Conservation (phyloP, 2,329 filamentous ascomycete genomes). For the Penicillium sp. region DNA sequence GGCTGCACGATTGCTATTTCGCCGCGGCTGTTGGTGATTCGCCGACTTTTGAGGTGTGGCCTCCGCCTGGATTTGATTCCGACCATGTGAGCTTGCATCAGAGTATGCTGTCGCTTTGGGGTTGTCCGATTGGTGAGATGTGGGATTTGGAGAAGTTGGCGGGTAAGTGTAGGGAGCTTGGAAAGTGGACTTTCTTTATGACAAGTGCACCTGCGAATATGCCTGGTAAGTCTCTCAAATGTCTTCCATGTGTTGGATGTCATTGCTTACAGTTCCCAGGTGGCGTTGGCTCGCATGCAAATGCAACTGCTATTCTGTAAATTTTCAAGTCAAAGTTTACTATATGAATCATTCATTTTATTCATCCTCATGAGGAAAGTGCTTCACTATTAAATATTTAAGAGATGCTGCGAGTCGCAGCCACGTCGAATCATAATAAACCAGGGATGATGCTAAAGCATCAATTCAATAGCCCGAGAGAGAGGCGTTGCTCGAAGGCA, state of each 20-base stretch:
- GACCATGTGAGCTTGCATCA: conserved; percentile 42
- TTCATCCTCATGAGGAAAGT: no score
- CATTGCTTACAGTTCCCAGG: conserved; percentile 23
- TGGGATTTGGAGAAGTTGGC: conserved; percentile 48
- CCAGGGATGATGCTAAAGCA: no score
- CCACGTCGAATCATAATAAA: no score
- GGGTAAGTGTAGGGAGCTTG: conserved; percentile 38
- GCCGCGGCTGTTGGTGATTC: conserved; percentile 67
- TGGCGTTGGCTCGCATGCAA: conserved; percentile 38
- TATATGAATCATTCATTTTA: no score
- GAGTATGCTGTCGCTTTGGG: conserved; percentile 49
- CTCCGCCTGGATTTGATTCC: conserved; percentile 43
- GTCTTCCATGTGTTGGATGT: neutral
- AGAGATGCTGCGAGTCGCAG: no score
- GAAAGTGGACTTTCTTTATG: conserved; percentile 48
- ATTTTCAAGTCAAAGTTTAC: no score
- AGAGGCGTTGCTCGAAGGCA: no score
- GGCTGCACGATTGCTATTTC: conserved; percentile 73
- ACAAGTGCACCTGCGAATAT: conserved; percentile 48
- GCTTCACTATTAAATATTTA: no score
- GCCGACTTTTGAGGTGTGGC: conserved; percentile 67
- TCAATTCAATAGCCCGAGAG: no score
- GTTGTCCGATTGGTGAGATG: conserved; percentile 52
- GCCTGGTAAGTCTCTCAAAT: conserved; percentile 35
- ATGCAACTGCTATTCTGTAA: conserved; percentile 40